Percentiles rank a stretch among this genome's conserved stretches.
These are phyloP conservation scores for Cladosporium phlei DNA, from an alignment of 2,329 filamentous ascomycete species.

Conservation along the genomic window DNA sequence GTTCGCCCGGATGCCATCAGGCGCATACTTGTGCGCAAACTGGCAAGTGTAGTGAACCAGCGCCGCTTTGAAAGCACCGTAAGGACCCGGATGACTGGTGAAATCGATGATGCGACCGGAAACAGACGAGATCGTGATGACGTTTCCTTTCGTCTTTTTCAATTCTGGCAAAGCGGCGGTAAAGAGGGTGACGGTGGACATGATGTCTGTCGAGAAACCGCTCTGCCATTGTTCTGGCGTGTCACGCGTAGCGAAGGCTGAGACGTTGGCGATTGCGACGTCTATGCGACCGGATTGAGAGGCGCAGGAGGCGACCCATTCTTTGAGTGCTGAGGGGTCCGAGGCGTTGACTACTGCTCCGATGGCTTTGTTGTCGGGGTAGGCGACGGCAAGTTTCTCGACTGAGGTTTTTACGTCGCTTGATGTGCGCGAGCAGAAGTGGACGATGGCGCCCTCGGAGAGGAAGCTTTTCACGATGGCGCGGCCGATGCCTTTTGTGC, in stretches of 20 bases:
- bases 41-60: conserved; percentile 35
- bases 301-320: conserved; percentile 23
- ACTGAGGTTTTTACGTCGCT: conserved; percentile 15
- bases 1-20: conserved; percentile 35
- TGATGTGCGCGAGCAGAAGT: conserved; percentile 28
- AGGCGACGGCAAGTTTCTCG: conserved; percentile 19
- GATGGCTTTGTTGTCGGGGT: conserved; percentile 19
- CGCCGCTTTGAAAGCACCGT: conserved; percentile 35
- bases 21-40: conserved; percentile 32
- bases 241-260: conserved; percentile 29
- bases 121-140: conserved; percentile 35
- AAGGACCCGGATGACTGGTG: conserved; percentile 33
- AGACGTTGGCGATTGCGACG: conserved; percentile 30
- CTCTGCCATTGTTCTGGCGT: conserved; percentile 21
- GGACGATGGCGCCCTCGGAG: conserved; percentile 28
- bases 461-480: conserved; percentile 27
- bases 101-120: conserved; percentile 36
- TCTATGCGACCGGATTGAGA: conserved; percentile 24
- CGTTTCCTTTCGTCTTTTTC: conserved; percentile 31
- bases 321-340: conserved; percentile 16
- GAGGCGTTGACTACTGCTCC: conserved; percentile 27
- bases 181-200: conserved; percentile 31
- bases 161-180: conserved; percentile 32
- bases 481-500: conserved; percentile 31
- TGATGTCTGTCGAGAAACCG: conserved; percentile 33